phyloP scores from a whole-genome alignment of 2,329 filamentous ascomycete species.

The Trematosphaeria pertusa region DNA sequence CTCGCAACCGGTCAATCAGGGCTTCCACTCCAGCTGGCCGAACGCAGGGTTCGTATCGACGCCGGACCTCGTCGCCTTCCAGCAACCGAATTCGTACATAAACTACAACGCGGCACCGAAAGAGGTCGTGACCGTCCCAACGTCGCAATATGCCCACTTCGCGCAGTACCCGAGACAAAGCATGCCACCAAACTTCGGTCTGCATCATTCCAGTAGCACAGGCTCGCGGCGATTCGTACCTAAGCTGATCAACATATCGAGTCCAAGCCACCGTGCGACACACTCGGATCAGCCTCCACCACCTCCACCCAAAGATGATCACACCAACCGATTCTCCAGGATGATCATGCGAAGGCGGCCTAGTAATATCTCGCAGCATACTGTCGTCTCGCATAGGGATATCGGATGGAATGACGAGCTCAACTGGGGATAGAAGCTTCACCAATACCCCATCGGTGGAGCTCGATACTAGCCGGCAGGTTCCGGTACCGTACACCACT shows the following conservation, averaged over 20 bases:
- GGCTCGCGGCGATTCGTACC: slow-evolving; percentile 41
- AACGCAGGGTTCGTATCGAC: slow-evolving; percentile 45
- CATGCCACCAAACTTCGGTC: slow-evolving; percentile 41
- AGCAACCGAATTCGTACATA: slow-evolving; percentile 39
- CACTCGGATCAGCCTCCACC: slow-evolving; percentile 42
- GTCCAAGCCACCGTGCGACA: slow-evolving; percentile 31
- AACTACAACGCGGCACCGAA: slow-evolving; percentile 37
- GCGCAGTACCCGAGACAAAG: slow-evolving; percentile 44
- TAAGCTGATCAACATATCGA: slow-evolving; percentile 44
- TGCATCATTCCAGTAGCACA: slow-evolving; percentile 32
- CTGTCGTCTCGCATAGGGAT: slow-evolving; percentile 38
- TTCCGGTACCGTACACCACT: slow-evolving; percentile 30
- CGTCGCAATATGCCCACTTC: slow-evolving; percentile 43
- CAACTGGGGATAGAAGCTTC: slow-evolving; percentile 39
- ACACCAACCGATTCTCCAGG: slow-evolving; percentile 43
- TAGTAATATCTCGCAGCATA: slow-evolving; percentile 48
- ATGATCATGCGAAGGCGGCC: slow-evolving; percentile 45
- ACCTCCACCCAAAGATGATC: slow-evolving; percentile 45
- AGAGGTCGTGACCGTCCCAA: slow-evolving; percentile 41
- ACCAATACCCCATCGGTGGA: slow-evolving; percentile 5
- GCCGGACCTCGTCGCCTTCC: slow-evolving; percentile 42
- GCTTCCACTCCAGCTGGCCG: slow-evolving; percentile 42
- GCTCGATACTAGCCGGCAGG: slow-evolving; percentile 31
- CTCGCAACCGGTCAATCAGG: slow-evolving; percentile 39
- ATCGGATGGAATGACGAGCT: slow-evolving; percentile 45